Evolutionary conservation across 2,329 filamentous ascomycete species (phyloP).

Genomic region (Aspergillus costaricaensis): DNA sequence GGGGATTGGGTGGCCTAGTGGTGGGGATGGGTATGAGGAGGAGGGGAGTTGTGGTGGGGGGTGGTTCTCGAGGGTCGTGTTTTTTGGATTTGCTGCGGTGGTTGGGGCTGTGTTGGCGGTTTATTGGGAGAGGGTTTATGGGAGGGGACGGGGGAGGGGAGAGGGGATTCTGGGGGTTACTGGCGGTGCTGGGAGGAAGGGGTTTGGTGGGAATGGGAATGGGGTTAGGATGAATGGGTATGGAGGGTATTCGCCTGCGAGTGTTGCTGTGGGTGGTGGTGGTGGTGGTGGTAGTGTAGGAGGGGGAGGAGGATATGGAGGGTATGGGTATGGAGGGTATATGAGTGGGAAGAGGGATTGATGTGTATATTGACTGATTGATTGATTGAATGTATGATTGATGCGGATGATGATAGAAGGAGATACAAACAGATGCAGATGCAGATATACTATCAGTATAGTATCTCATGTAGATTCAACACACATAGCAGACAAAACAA

Average conservation of each 20-base stretch:
- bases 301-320: slow-evolving; percentile 22
- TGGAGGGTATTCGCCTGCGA: slow-evolving; percentile 51
- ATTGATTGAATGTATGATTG: background rate
- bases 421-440: background rate
- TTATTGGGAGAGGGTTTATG: slow-evolving; percentile 39
- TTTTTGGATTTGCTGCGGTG: slow-evolving; percentile 39
- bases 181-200: slow-evolving; percentile 41
- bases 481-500: background rate
- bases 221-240: slow-evolving; percentile 57
- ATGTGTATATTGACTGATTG: slow-evolving; percentile 14
- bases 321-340: slow-evolving; percentile 42
- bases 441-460: background rate
- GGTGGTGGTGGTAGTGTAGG: slow-evolving; percentile 29
- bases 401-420: background rate
- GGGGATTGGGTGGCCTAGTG: slow-evolving; percentile 37
- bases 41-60: slow-evolving; percentile 10
- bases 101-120: slow-evolving; percentile 39
- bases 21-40: background rate
- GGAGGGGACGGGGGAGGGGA: slow-evolving; percentile 38
- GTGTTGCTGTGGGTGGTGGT: background rate
- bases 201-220: slow-evolving; percentile 56
- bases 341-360: slow-evolving; percentile 46
- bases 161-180: slow-evolving; percentile 53
- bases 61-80: slow-evolving; percentile 35
- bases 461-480: background rate